phyloP scores from a whole-genome alignment of 2,329 filamentous ascomycete species.

The Metarhizium album region DNA sequence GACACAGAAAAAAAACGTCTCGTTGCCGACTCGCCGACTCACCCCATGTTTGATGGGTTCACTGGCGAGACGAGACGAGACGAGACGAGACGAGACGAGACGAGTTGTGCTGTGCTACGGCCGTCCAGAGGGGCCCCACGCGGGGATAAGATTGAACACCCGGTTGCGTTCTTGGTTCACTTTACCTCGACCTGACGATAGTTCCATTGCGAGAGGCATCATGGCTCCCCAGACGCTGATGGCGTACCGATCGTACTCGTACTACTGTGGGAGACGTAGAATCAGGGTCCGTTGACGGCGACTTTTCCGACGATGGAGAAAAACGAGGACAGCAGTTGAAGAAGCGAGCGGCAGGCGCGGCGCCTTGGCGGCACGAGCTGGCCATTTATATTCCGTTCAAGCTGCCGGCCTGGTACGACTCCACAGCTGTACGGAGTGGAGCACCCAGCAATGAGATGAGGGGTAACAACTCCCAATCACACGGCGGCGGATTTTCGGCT shows the following conservation, averaged over 20 bases:
- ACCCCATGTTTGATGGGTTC: neutral
- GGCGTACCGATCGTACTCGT: constrained; percentile 9
- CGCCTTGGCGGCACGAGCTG: no score
- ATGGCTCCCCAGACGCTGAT: constrained; percentile 12
- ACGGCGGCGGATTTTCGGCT: no score
- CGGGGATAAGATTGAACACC: constrained; percentile 26
- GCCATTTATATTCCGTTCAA: no score
- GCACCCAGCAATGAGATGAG: no score
- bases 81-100: constrained; percentile 1
- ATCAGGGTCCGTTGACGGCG: neutral
- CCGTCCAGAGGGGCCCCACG: constrained; percentile 2
- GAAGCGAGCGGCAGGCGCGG: neutral
- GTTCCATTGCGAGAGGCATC: constrained; percentile 21
- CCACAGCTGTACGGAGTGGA: no score
- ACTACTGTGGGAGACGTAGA: neutral
- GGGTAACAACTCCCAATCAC: no score
- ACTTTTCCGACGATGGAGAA: neutral
- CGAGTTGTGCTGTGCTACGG: neutral
- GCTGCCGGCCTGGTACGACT: no score
- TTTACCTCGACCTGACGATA: constrained; percentile 34
- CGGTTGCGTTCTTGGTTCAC: constrained; percentile 33
- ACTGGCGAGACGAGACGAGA: no score
- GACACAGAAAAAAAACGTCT: neutral
- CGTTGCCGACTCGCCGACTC: neutral
- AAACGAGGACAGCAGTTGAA: neutral